Evolutionary conservation across 768 basidiomycete genomes (phyloP).

Genomic region (Xerocomus potaroensis): DNA sequence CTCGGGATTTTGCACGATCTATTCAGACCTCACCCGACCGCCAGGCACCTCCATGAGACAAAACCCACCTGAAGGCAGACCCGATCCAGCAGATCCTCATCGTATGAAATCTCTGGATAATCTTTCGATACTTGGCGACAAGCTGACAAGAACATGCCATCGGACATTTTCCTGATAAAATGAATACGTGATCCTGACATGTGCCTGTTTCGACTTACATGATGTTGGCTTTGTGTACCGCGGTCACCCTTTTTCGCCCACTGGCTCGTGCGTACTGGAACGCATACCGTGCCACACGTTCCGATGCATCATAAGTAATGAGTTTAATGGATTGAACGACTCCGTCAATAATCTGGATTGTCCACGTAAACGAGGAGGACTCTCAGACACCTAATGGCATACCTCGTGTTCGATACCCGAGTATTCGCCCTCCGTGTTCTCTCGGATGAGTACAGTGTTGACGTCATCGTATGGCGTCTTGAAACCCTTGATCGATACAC

Average conservation of each 20-base stretch:
- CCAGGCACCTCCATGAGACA: neutral
- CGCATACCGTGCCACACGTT: slow-evolving; percentile 96
- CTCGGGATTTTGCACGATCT: slow-evolving; percentile 89
- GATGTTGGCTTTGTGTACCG: slow-evolving; percentile 99
- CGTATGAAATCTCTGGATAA: slow-evolving; percentile 89
- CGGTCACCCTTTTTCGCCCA: slow-evolving; percentile 89
- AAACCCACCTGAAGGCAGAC: slow-evolving; percentile 80
- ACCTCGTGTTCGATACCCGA: slow-evolving; percentile 99
- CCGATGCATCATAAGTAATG: slow-evolving; percentile 98
- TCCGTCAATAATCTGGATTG: slow-evolving; percentile 80
- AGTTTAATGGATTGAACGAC: slow-evolving; percentile 99
- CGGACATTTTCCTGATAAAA: slow-evolving; percentile 91
- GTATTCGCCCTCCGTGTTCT: slow-evolving; percentile 99
- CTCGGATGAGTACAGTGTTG: slow-evolving; percentile 96
- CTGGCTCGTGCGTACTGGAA: slow-evolving; percentile 94
- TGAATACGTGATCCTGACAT: slow-evolving; percentile 10
- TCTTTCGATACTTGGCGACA: slow-evolving; percentile 95
- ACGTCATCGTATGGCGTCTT: slow-evolving; percentile 99
- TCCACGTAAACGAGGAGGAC: slow-evolving; percentile 11
- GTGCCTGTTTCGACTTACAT: slow-evolving; percentile 55
- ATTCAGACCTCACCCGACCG: slow-evolving; percentile 1
- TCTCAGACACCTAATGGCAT: slow-evolving; percentile 10
- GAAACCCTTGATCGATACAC: slow-evolving; percentile 91
- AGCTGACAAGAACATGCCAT: slow-evolving; percentile 98
- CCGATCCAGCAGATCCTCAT: slow-evolving; percentile 95